Percentiles rank a stretch among this genome's conserved stretches.
phyloP scores from a whole-genome alignment of 331 rosid species.

The Malus hybrid region DNA sequence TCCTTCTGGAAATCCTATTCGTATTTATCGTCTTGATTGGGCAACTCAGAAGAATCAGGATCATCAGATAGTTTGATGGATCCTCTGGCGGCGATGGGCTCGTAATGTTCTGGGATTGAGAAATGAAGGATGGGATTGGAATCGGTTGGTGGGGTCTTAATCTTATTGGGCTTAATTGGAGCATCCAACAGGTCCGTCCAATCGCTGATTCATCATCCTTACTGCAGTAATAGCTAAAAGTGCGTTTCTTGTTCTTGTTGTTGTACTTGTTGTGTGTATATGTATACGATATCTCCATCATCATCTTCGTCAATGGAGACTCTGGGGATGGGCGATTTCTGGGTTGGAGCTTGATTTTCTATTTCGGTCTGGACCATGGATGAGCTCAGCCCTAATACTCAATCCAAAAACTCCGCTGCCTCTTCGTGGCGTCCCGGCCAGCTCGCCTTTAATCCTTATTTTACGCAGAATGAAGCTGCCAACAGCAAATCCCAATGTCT shows the following conservation, averaged over 20 bases:
- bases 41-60: background rate
- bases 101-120: constrained; percentile 18
- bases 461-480: constrained; percentile 25
- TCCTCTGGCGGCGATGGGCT: constrained; percentile 14
- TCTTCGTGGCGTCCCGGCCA: constrained; percentile 56
- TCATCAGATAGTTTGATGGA: constrained; percentile 11
- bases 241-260: background rate
- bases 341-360: constrained; percentile 33
- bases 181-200: constrained; percentile 3
- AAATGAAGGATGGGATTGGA: constrained; percentile 55
- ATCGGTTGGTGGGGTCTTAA: constrained; percentile 35
- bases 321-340: constrained; percentile 26
- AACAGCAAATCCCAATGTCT: constrained; percentile 36
- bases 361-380: constrained; percentile 44
- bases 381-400: constrained; percentile 46
- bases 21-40: background rate
- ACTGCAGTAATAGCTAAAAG: background rate
- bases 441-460: constrained; percentile 53
- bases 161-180: constrained; percentile 10
- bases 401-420: constrained; percentile 20
- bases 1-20: background rate
- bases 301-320: constrained; percentile 20
- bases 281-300: constrained; percentile 4
- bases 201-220: constrained; percentile 10
- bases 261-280: constrained; percentile 3